phyloP scores from a whole-genome alignment of 108 stramenopile species.

The Cyclotella sp. region DNA sequence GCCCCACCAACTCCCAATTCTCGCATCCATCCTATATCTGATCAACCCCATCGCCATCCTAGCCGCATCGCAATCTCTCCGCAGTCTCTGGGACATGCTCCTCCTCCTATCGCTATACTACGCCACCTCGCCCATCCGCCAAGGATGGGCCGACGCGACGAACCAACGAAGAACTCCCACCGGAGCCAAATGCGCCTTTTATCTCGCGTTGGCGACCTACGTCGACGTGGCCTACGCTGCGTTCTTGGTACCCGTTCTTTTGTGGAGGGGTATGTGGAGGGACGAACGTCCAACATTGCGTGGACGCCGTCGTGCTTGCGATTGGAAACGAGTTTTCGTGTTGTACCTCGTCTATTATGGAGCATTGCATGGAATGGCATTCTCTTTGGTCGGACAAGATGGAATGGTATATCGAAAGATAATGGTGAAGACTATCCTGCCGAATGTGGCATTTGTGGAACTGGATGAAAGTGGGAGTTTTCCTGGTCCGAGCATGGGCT shows the following conservation, averaged over 20 bases:
- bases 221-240: conserved; percentile 54
- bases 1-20: conserved; percentile 49
- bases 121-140: conserved; percentile 20
- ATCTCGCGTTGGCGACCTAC: conserved; percentile 65
- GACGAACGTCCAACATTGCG: background rate
- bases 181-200: conserved; percentile 41
- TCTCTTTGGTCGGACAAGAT: conserved; percentile 40
- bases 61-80: conserved; percentile 48
- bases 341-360: conserved; percentile 41
- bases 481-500: conserved; percentile 67
- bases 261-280: conserved; percentile 35
- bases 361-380: conserved; percentile 36
- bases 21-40: conserved; percentile 57
- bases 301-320: conserved; percentile 1
- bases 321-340: conserved; percentile 35
- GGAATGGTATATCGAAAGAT: conserved; percentile 14
- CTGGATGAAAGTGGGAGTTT: conserved; percentile 51
- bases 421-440: conserved; percentile 23
- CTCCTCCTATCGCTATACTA: conserved; percentile 51
- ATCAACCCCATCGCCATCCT: conserved; percentile 66
- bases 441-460: conserved; percentile 40
- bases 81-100: conserved; percentile 56
- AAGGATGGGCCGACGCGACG: conserved; percentile 20
- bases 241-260: conserved; percentile 56
- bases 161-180: conserved; percentile 3